phyloP scores from a whole-genome alignment of 2,329 filamentous ascomycete genomes.

The Cytospora chrysosperma region DNA sequence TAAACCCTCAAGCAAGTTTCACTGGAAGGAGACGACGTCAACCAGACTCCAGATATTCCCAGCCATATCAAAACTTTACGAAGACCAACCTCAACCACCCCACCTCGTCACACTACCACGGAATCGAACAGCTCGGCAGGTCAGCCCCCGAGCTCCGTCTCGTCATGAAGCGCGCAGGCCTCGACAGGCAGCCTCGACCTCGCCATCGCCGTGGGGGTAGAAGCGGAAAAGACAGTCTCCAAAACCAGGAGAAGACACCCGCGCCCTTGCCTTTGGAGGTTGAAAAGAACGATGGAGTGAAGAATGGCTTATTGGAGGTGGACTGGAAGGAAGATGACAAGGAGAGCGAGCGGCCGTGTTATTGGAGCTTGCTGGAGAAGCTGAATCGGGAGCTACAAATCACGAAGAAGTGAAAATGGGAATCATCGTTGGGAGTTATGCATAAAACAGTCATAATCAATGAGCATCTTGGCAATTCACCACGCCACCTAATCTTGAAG shows the following conservation, averaged over 20 bases:
- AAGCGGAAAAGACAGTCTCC: background rate
- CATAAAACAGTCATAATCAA: no score
- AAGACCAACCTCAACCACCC: background rate
- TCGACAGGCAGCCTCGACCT: background rate
- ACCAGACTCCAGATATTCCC: background rate
- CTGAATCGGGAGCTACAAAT: background rate
- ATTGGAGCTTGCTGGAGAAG: background rate
- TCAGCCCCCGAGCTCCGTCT: background rate
- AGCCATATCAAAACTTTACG: background rate
- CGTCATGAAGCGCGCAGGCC: background rate
- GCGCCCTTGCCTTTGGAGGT: background rate
- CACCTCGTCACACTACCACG: background rate
- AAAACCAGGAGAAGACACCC: background rate
- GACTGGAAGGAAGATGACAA: background rate
- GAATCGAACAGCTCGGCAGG: background rate
- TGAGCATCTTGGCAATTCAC: no score
- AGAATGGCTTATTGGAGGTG: background rate
- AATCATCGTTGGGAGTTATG: no score
- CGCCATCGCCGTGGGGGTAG: background rate
- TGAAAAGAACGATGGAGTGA: background rate
- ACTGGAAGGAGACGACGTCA: background rate
- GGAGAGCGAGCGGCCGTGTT: background rate
- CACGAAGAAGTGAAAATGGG: background rate
- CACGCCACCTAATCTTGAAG: background rate
- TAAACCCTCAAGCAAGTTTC: background rate